Percentiles rank a stretch among this genome's conserved stretches.
phyloP scores from a whole-genome alignment of 495 filamentous ascomycete genomes.

The Cairneyella variabilis region DNA sequence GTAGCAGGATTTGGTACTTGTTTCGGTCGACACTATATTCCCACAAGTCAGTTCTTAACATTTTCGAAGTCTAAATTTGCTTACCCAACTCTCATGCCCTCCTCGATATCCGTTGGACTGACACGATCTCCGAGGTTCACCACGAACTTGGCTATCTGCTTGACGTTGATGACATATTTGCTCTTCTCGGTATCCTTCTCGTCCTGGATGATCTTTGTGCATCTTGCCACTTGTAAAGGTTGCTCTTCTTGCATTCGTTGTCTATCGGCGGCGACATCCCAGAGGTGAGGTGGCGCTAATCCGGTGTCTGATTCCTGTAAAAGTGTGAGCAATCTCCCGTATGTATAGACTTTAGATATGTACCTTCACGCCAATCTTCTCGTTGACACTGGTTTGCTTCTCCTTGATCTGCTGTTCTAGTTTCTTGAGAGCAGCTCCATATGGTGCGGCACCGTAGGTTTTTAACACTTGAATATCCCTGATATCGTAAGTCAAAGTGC shows the following conservation, averaged over 20 bases:
- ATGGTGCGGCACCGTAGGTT: conserved; percentile 96
- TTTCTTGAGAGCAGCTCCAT: conserved; percentile 86
- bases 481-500: conserved; percentile 15
- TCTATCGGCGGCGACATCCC: conserved; percentile 96
- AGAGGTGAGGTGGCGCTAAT: conserved; percentile 94
- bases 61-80: conserved; percentile 21
- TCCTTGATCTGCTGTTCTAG: conserved; percentile 98
- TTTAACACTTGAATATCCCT: conserved; percentile 99
- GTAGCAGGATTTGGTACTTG: conserved; percentile 97
- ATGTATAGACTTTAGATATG: background rate
- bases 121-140: conserved; percentile 97
- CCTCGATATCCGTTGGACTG: conserved; percentile 97
- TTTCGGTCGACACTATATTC: conserved; percentile 79
- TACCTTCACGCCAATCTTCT: conserved; percentile 81
- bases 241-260: conserved; percentile 99
- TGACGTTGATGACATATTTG: conserved; percentile 99
- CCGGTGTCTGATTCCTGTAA: conserved; percentile 93
- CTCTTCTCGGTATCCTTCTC: conserved; percentile 96
- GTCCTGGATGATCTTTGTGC: conserved; percentile 98
- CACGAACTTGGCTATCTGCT: conserved; percentile 99
- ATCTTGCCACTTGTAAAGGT: conserved; percentile 93
- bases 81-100: conserved; percentile 94
- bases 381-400: conserved; percentile 91
- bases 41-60: conserved; percentile 1
- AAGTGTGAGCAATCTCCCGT: background rate